phyloP scores from a whole-genome alignment of 2,329 filamentous ascomycete genomes.

The Pseudomassariella vexata region DNA sequence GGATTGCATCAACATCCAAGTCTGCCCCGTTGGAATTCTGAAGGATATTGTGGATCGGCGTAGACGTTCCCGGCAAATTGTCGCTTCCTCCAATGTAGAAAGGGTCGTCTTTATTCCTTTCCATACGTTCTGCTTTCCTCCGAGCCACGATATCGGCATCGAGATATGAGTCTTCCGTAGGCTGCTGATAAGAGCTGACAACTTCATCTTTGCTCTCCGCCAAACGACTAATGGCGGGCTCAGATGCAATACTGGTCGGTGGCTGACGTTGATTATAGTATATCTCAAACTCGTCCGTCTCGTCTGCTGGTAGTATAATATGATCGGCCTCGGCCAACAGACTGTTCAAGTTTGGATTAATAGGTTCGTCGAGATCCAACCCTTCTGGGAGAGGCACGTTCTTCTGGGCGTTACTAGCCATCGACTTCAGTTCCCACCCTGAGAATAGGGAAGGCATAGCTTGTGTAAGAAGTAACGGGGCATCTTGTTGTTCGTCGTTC shows the following conservation, averaged over 20 bases:
- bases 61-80: constrained; percentile 57
- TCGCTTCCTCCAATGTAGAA: constrained; percentile 73
- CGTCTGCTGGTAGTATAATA: constrained; percentile 40
- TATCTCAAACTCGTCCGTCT: constrained; percentile 61
- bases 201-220: constrained; percentile 39
- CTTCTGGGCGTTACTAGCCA: constrained; percentile 72
- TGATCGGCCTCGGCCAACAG: constrained; percentile 59
- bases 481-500: constrained; percentile 52
- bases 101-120: constrained; percentile 86
- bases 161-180: constrained; percentile 58
- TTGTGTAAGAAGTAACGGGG: constrained; percentile 81
- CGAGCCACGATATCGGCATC: constrained; percentile 70
- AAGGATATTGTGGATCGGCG: constrained; percentile 73
- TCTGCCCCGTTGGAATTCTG: constrained; percentile 68
- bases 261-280: constrained; percentile 57
- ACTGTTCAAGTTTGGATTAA: constrained; percentile 67
- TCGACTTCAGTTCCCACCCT: constrained; percentile 86
- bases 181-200: constrained; percentile 52
- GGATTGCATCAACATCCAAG: constrained; percentile 89
- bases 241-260: constrained; percentile 45
- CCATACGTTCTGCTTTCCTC: constrained; percentile 68
- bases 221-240: constrained; percentile 51
- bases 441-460: constrained; percentile 84
- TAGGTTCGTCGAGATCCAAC: constrained; percentile 74
- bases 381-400: constrained; percentile 77